Percentiles rank a stretch among this genome's conserved stretches.
phyloP scores from a whole-genome alignment of 139 green algal species.

The Chlorella sp. region DNA sequence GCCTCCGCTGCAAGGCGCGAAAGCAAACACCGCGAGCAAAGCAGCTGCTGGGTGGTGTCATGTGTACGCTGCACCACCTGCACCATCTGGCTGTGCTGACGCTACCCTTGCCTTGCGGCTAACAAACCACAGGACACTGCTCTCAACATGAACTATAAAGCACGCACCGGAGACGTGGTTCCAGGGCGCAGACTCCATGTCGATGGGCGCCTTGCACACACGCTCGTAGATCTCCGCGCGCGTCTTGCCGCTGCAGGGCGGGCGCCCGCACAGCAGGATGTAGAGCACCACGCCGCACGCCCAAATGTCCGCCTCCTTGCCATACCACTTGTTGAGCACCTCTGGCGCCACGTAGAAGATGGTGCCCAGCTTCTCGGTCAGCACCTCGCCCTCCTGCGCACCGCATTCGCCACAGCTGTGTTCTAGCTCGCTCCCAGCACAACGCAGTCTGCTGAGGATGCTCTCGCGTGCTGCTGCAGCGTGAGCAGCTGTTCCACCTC shows the following conservation, averaged over 20 bases:
- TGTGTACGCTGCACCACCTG: no score
- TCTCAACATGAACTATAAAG: no score
- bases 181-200: constrained; percentile 70
- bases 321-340: constrained; percentile 58
- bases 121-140: no score
- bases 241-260: constrained; percentile 79
- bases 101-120: no score
- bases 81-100: no score
- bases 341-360: constrained; percentile 96
- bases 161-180: constrained; percentile 51
- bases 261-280: constrained; percentile 64
- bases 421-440: no score
- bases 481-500: no score
- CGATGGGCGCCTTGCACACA: constrained; percentile 55
- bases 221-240: constrained; percentile 85
- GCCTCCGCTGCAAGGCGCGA: constrained; percentile 33
- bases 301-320: constrained; percentile 90
- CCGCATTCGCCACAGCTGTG: no score
- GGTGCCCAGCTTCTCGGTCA: constrained; percentile 75
- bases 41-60: no score
- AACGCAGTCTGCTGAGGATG: no score
- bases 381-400: constrained; percentile 38
- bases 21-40: constrained; percentile 13
- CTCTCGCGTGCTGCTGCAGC: no score
- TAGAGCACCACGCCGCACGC: constrained; percentile 92